phyloP scores from a whole-genome alignment of 306 rosid genomes.

The Lithocarpus polystachyus region DNA sequence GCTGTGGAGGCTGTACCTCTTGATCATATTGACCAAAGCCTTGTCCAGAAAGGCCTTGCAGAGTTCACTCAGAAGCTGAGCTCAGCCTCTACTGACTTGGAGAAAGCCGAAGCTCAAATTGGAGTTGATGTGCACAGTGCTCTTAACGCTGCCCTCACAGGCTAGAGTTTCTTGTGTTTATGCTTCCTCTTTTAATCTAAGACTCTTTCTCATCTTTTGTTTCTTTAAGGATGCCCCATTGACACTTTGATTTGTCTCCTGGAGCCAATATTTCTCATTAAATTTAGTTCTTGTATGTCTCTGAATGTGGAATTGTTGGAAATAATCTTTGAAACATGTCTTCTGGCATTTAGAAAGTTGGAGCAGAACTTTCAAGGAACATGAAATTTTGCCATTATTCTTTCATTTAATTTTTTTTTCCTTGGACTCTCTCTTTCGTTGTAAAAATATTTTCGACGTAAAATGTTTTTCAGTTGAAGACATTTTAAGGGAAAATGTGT shows the following conservation, averaged over 20 bases:
- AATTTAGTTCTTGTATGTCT: slow-evolving; percentile 28
- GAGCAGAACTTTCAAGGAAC: not conserved
- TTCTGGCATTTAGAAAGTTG: slow-evolving; percentile 9
- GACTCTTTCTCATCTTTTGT: slow-evolving; percentile 22
- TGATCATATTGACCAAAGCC: slow-evolving; percentile 62
- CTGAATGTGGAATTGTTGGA: slow-evolving; percentile 40
- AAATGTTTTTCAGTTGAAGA: no score
- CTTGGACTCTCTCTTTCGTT: not conserved
- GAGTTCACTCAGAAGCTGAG: slow-evolving; percentile 91
- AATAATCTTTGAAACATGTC: slow-evolving; percentile 22
- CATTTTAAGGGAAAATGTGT: no score
- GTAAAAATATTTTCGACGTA: no score
- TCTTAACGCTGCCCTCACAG: slow-evolving; percentile 71
- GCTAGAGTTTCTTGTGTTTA: slow-evolving; percentile 42
- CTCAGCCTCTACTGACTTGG: slow-evolving; percentile 89
- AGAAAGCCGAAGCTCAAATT: slow-evolving; percentile 99
- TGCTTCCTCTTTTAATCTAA: slow-evolving; percentile 14
- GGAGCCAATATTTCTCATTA: slow-evolving; percentile 39
- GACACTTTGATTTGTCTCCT: slow-evolving; percentile 35
- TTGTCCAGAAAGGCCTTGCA: slow-evolving; percentile 91
- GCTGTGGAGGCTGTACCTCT: slow-evolving; percentile 94
- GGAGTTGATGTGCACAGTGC: slow-evolving; percentile 93
- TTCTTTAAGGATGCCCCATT: slow-evolving; percentile 13
- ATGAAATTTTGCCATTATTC: not conserved
- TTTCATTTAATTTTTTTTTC: not conserved